Evolutionary conservation across 2,329 filamentous ascomycete genomes (phyloP).

Genomic region (Hymenoscyphus salicellus): DNA sequence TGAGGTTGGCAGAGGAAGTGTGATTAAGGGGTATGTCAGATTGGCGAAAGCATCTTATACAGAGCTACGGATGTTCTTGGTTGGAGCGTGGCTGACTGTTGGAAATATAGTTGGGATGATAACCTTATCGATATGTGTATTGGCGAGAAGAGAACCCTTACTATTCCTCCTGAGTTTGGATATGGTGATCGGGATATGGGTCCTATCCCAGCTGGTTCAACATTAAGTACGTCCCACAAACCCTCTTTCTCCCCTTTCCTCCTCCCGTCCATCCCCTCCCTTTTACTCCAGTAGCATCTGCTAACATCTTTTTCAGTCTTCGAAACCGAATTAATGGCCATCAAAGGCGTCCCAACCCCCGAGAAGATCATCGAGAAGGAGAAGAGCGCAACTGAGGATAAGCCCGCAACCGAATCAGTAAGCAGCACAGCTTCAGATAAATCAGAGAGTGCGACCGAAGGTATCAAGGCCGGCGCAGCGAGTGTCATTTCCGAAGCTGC

Average conservation of each 20-base stretch:
- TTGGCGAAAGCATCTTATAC: background rate
- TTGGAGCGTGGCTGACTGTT: slow-evolving; percentile 11
- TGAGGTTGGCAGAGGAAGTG: slow-evolving; percentile 72
- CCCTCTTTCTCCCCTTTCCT: slow-evolving; percentile 8
- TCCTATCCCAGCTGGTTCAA: slow-evolving; percentile 79
- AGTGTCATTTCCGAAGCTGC: slow-evolving; percentile 51
- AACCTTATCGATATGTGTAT: slow-evolving; percentile 92
- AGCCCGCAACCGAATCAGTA: slow-evolving; percentile 8
- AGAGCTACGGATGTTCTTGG: background rate
- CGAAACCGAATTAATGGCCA: slow-evolving; percentile 84
- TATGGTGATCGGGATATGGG: slow-evolving; percentile 77
- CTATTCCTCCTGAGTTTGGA: slow-evolving; percentile 79
- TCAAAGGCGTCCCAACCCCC: slow-evolving; percentile 62
- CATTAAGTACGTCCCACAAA: slow-evolving; percentile 66
- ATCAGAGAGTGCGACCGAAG: slow-evolving; percentile 28
- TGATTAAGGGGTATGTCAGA: slow-evolving; percentile 76
- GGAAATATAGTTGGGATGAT: slow-evolving; percentile 70
- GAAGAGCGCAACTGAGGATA: background rate
- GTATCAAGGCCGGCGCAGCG: slow-evolving; percentile 41
- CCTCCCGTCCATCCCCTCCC: slow-evolving; percentile 4
- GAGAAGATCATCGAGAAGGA: slow-evolving; percentile 24
- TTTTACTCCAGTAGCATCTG: background rate
- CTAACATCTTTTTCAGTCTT: slow-evolving; percentile 59
- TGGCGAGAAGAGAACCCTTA: slow-evolving; percentile 86
- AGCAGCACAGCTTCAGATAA: slow-evolving; percentile 30